These are phyloP conservation scores for Malbranchea zuffiana DNA, from an alignment of 2,329 filamentous ascomycete species.

Conservation along the genomic window DNA sequence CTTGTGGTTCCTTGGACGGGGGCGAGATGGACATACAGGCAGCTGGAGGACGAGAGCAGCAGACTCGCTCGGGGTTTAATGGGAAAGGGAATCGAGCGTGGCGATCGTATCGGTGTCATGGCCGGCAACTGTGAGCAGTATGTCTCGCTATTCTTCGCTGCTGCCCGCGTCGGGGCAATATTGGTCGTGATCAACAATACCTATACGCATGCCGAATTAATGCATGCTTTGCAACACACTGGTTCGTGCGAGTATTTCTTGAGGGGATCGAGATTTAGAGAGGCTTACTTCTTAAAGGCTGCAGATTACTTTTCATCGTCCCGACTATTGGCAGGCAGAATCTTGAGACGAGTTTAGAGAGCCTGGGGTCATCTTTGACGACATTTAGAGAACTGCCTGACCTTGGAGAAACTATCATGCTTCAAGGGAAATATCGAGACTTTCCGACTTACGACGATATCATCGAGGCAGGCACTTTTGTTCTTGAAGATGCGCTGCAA, in stretches of 20 bases:
- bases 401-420: conserved; percentile 46
- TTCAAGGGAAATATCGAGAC: conserved; percentile 44
- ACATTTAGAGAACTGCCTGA: conserved; percentile 29
- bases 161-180: conserved; percentile 53
- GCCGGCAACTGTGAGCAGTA: conserved; percentile 51
- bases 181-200: conserved; percentile 75
- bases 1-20: conserved; percentile 67
- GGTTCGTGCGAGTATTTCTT: conserved; percentile 35
- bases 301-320: conserved; percentile 63
- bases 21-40: conserved; percentile 59
- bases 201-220: conserved; percentile 62
- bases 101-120: conserved; percentile 65
- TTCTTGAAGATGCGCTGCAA: conserved; percentile 43
- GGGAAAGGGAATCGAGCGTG: conserved; percentile 54
- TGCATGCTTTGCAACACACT: conserved; percentile 60
- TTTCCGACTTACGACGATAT: conserved; percentile 53
- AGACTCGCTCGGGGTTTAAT: conserved; percentile 55
- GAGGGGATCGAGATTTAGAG: no score
- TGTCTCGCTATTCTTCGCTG: conserved; percentile 61
- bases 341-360: conserved; percentile 48
- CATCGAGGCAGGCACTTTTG: conserved; percentile 41
- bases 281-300: no score
- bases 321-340: conserved; percentile 55
- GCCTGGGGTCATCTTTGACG: conserved; percentile 37
- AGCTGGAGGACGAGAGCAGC: conserved; percentile 52